These are phyloP conservation scores for Apophysomyces variabilis DNA, from an alignment of 371 early-diverging fungal genomes.

Conservation along the genomic window DNA sequence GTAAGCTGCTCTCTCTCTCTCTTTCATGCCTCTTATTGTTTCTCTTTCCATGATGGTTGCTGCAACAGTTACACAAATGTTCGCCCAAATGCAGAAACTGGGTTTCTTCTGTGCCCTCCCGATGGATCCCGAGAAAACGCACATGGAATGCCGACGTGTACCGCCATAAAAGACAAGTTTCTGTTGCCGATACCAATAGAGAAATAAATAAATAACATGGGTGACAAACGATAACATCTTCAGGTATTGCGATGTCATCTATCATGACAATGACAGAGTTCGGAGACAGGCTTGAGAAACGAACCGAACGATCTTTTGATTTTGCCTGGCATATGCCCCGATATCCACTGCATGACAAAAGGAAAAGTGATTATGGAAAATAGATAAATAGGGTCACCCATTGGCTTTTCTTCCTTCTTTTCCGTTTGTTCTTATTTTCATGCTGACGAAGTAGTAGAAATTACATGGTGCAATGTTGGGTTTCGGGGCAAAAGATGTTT, in stretches of 20 bases:
- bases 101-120: constrained; percentile 63
- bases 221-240: no score
- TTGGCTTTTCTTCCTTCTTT: background rate
- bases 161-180: background rate
- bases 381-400: no score
- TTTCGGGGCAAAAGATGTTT: no score
- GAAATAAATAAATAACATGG: no score
- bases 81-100: constrained; percentile 62
- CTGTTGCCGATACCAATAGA: background rate
- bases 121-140: constrained; percentile 59
- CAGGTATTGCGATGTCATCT: no score
- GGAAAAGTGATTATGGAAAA: no score
- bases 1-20: constrained; percentile 30
- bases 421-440: background rate
- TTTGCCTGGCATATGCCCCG: background rate
- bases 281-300: no score
- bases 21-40: background rate
- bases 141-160: constrained; percentile 56
- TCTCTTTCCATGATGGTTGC: background rate
- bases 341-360: background rate
- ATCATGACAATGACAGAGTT: background rate
- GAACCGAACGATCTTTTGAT: constrained; percentile 1
- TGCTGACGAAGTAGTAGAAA: no score
- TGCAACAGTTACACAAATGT: constrained; percentile 54
- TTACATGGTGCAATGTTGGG: no score